Conservation (phyloP, 1,284 basidiomycete species). For the Irpex lacteus region DNA sequence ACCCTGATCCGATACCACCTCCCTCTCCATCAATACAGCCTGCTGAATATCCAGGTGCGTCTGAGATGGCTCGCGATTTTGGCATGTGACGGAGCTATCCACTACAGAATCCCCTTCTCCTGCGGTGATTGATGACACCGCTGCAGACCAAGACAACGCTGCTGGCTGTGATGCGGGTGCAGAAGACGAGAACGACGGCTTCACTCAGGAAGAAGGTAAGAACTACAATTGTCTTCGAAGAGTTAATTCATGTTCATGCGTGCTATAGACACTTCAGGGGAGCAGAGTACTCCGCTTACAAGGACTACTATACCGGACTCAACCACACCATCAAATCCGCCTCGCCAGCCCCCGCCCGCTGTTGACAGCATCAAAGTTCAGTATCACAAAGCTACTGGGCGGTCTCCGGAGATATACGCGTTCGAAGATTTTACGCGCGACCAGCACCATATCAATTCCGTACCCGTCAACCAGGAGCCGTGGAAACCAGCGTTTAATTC, state of each 20-base stretch:
- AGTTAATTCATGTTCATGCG: no score
- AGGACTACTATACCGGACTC: not conserved
- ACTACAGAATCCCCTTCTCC: no score
- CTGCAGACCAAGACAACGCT: no score
- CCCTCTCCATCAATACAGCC: not conserved
- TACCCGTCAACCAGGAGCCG: not conserved
- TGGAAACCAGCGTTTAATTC: conserved; percentile 19
- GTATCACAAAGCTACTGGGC: conserved; percentile 11
- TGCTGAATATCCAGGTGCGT: not conserved
- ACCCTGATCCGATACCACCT: not conserved
- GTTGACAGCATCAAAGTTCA: conserved; percentile 13
- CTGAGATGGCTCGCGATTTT: not conserved
- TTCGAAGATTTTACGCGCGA: not conserved
- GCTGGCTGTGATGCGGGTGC: no score
- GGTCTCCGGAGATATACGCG: not conserved
- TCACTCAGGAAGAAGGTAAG: no score
- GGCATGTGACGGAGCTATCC: not conserved
- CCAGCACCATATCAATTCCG: not conserved
- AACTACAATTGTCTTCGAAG: no score
- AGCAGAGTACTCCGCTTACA: not conserved
- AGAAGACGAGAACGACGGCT: no score
- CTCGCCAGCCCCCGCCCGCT: not conserved
- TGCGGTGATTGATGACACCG: no score
- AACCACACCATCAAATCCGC: not conserved
- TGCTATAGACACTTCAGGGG: no score